Conservation (phyloP, 2,329 filamentous ascomycete genomes). For the Aphanocladium album region DNA sequence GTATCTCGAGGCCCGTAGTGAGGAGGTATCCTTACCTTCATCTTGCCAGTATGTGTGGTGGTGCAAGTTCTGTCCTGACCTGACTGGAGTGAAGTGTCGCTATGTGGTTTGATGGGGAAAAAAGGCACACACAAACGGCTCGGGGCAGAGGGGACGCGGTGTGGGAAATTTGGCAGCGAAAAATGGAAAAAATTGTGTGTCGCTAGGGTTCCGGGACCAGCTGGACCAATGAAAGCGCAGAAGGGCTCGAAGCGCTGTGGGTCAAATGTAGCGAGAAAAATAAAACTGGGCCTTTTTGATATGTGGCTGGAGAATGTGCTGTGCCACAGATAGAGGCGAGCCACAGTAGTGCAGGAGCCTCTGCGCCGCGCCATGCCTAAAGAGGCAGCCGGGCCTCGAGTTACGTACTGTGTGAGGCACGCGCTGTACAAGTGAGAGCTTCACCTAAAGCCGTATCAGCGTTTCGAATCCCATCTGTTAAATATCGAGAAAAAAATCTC, state of each 20-base stretch:
- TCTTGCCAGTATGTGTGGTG: slow-evolving; percentile 41
- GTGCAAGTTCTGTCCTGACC: slow-evolving; percentile 40
- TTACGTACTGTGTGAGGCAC: not conserved
- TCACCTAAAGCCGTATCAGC: not conserved
- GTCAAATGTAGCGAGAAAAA: not conserved
- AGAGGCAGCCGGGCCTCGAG: not conserved
- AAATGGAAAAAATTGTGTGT: slow-evolving; percentile 36
- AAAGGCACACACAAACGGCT: slow-evolving; percentile 11
- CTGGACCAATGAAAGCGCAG: slow-evolving; percentile 28
- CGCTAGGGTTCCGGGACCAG: slow-evolving; percentile 33
- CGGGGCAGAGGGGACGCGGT: slow-evolving; percentile 15
- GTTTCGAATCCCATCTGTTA: not conserved
- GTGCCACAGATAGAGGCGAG: not conserved
- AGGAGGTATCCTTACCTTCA: slow-evolving; percentile 36
- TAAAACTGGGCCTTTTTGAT: not conserved
- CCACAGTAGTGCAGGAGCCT: not conserved
- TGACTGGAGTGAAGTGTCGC: slow-evolving; percentile 32
- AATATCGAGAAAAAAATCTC: not conserved
- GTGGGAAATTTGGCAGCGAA: slow-evolving; percentile 26
- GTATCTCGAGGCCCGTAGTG: not conserved
- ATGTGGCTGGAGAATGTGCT: not conserved
- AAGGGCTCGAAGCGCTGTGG: not conserved
- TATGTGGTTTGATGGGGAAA: slow-evolving; percentile 24
- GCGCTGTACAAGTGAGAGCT: not conserved
- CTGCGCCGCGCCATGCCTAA: not conserved